phyloP scores from a whole-genome alignment of 2,329 filamentous ascomycete species.

The Diaporthe citri region DNA sequence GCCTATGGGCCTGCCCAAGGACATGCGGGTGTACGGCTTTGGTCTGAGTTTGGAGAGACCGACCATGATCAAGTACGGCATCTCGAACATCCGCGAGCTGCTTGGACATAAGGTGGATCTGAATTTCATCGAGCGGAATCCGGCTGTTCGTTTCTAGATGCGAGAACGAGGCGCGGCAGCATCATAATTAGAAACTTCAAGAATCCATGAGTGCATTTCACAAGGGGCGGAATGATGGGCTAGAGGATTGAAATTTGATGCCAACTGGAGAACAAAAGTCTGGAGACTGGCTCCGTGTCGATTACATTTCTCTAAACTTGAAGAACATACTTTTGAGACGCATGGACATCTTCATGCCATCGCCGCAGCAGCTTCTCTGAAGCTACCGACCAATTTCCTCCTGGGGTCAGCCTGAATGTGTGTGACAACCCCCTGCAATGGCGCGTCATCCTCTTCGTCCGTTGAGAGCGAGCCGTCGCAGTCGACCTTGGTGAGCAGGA shows the following conservation, averaged over 20 bases:
- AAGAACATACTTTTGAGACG: neutral
- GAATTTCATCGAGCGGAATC: constrained; percentile 37
- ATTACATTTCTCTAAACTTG: constrained; percentile 28
- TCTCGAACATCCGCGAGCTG: constrained; percentile 91
- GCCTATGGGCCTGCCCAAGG: constrained; percentile 91
- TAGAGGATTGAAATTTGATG: neutral
- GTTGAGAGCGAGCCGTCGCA: constrained; percentile 51
- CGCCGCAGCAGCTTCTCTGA: constrained; percentile 68
- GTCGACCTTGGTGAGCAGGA: constrained; percentile 71
- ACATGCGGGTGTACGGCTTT: constrained; percentile 95
- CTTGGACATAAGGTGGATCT: constrained; percentile 86
- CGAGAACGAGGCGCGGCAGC: neutral
- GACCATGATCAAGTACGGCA: constrained; percentile 96
- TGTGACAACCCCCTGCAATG: constrained; percentile 55
- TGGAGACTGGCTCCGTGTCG: constrained; percentile 29
- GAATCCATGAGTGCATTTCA: neutral
- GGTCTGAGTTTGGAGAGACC: constrained; percentile 92
- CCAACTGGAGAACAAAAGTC: neutral
- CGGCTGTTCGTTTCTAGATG: constrained; percentile 36
- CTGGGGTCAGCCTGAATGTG: constrained; percentile 55
- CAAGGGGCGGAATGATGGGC: neutral
- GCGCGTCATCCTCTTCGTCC: constrained; percentile 62
- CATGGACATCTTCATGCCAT: constrained; percentile 53
- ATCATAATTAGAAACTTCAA: constrained; percentile 7
- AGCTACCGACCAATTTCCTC: constrained; percentile 68